These are phyloP conservation scores for Erythrobasidium yunnanense DNA, from an alignment of 768 basidiomycete species.

Conservation along the genomic window DNA sequence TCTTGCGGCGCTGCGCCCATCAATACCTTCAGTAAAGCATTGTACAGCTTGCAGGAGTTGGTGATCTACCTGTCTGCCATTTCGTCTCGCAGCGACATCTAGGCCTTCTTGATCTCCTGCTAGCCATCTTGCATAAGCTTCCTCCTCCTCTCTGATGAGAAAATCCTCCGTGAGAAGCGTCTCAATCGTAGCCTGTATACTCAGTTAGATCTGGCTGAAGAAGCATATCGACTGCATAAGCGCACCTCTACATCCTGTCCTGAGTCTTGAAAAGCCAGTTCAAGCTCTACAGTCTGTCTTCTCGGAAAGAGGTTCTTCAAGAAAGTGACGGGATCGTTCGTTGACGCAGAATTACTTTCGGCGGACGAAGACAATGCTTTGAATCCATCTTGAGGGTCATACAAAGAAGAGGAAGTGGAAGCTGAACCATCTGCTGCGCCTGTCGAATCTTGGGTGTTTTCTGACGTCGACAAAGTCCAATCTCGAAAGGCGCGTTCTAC, in stretches of 20 bases:
- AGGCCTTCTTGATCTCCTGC: not conserved
- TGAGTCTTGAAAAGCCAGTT: conserved; percentile 11
- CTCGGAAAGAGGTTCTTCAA: conserved; percentile 23
- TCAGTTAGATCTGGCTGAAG: not conserved
- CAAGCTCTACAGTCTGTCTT: conserved; percentile 4
- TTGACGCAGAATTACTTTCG: not conserved
- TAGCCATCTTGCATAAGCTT: not conserved
- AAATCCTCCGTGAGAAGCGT: conserved; percentile 20
- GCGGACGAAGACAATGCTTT: too few species aligned
- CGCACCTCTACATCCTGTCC: conserved; percentile 11
- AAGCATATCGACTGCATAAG: not conserved
- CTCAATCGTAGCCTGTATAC: conserved; percentile 5
- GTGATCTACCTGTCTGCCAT: too few species aligned
- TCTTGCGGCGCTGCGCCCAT: conserved; percentile 7
- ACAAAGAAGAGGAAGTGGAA: too few species aligned
- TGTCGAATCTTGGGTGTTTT: not conserved
- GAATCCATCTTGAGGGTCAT: too few species aligned
- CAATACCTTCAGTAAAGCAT: too few species aligned
- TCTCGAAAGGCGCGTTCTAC: conserved; percentile 24
- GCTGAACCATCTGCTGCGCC: not conserved
- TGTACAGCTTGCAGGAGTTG: too few species aligned
- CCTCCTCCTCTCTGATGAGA: conserved; percentile 11
- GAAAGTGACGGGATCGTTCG: conserved; percentile 20
- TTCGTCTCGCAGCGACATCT: not conserved
- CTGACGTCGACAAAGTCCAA: not conserved